These are phyloP conservation scores for Puccinellia tenuiflora DNA, from an alignment of 176 grass and related monocot genomes.

Conservation along the genomic window DNA sequence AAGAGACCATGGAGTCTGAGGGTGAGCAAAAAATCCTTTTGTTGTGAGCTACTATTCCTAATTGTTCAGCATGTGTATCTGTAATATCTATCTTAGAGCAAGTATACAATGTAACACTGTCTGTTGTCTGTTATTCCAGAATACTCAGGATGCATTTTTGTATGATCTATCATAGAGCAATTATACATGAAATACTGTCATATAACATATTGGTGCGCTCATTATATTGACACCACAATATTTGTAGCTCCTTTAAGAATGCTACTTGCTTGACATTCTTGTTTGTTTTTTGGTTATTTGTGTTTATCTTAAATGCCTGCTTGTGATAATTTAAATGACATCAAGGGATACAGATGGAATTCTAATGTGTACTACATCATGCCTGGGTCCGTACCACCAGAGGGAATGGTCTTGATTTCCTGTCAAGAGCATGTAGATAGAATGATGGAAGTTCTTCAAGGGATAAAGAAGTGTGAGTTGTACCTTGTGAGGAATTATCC, in stretches of 20 bases:
- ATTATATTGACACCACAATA: too few species aligned
- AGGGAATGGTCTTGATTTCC: too few species aligned
- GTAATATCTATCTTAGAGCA: neutral
- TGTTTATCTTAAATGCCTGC: neutral
- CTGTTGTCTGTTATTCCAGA: neutral
- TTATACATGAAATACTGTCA: neutral
- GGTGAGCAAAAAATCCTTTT: slow-evolving; percentile 31
- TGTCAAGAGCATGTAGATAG: too few species aligned
- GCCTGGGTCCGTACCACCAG: too few species aligned
- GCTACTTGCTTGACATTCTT: neutral
- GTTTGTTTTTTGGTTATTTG: neutral
- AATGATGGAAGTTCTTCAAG: too few species aligned
- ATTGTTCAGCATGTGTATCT: neutral
- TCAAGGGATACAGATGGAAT: too few species aligned
- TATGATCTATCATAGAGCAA: neutral
- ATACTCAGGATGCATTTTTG: too few species aligned
- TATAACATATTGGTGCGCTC: neutral
- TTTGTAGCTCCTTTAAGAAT: neutral
- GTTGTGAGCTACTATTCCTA: neutral
- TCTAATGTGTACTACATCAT: too few species aligned
- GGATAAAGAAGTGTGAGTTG: too few species aligned
- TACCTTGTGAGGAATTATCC: too few species aligned
- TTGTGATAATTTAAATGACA: neutral
- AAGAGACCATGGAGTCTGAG: slow-evolving; percentile 49
- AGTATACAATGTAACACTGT: neutral